Conservation (phyloP, 805 yeast species). For the Ogataea siamensis region DNA sequence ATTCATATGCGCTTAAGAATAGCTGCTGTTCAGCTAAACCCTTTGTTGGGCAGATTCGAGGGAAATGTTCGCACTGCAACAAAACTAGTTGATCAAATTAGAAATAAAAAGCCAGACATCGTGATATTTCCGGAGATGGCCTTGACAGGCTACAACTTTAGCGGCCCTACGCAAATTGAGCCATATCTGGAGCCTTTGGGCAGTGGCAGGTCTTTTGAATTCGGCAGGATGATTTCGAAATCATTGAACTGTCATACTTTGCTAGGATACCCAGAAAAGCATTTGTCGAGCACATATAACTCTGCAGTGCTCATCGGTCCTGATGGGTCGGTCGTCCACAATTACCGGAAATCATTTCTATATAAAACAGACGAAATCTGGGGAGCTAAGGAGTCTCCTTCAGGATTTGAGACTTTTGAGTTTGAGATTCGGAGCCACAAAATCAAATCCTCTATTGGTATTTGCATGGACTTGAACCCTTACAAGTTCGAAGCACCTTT, state of each 20-base stretch:
- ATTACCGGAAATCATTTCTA: conserved; percentile 73
- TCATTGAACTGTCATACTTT: conserved; percentile 61
- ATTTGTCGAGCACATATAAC: conserved; percentile 50
- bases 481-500: conserved; percentile 82
- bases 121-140: conserved; percentile 82
- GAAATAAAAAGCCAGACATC: conserved; percentile 48
- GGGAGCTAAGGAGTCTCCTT: conserved; percentile 73
- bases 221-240: conserved; percentile 56
- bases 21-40: conserved; percentile 68
- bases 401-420: conserved; percentile 52
- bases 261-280: conserved; percentile 77
- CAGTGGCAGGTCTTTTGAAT: conserved; percentile 41
- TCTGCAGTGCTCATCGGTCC: conserved; percentile 66
- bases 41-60: conserved; percentile 57
- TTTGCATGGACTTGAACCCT: conserved; percentile 94
- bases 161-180: conserved; percentile 41
- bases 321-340: conserved; percentile 54
- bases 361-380: conserved; percentile 77
- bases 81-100: conserved; percentile 34
- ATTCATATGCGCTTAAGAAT: conserved; percentile 48
- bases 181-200: conserved; percentile 55
- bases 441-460: conserved; percentile 63
- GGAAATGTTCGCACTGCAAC: conserved; percentile 51
- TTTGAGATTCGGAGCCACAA: conserved; percentile 34
- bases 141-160: conserved; percentile 78